phyloP scores from a whole-genome alignment of 768 basidiomycete genomes.

The Lactifluus echinatus region DNA sequence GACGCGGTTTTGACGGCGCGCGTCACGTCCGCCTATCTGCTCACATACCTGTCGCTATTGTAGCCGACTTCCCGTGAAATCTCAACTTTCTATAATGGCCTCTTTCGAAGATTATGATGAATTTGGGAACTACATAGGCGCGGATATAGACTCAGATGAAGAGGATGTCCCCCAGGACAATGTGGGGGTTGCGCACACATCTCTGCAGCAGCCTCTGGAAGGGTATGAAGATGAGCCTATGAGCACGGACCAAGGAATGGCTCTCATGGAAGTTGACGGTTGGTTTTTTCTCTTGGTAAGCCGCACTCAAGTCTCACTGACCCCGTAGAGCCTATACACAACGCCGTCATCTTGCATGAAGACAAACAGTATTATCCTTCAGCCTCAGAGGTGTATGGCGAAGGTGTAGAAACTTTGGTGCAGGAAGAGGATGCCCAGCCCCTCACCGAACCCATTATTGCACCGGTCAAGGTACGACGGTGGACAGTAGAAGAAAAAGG shows the following conservation, averaged over 20 bases:
- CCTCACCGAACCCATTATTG: slow-evolving; percentile 88
- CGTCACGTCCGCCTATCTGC: not conserved
- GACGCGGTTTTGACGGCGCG: slow-evolving; percentile 3
- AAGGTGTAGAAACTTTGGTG: slow-evolving; percentile 90
- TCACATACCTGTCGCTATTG: too few species aligned
- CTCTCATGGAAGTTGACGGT: slow-evolving; percentile 86
- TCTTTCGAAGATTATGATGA: slow-evolving; percentile 79
- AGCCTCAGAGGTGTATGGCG: slow-evolving; percentile 85
- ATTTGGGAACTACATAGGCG: slow-evolving; percentile 97
- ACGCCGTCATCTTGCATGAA: slow-evolving; percentile 85
- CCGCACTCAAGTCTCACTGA: not conserved
- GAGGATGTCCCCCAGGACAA: slow-evolving; percentile 45
- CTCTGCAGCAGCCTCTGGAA: slow-evolving; percentile 50
- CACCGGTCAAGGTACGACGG: slow-evolving; percentile 89
- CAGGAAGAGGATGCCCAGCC: slow-evolving; percentile 98
- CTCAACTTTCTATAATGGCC: slow-evolving; percentile 32
- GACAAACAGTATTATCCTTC: slow-evolving; percentile 98
- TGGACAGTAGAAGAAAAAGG: slow-evolving; percentile 95
- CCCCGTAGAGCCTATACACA: slow-evolving; percentile 59
- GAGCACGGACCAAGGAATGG: slow-evolving; percentile 41
- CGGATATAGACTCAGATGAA: slow-evolving; percentile 86
- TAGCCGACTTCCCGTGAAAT: not conserved
- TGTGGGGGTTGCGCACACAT: slow-evolving; percentile 33
- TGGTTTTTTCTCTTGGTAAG: slow-evolving; percentile 16
- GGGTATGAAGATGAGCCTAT: slow-evolving; percentile 69